Conservation (phyloP, 768 basidiomycete genomes). For the Lactarius indigo region DNA sequence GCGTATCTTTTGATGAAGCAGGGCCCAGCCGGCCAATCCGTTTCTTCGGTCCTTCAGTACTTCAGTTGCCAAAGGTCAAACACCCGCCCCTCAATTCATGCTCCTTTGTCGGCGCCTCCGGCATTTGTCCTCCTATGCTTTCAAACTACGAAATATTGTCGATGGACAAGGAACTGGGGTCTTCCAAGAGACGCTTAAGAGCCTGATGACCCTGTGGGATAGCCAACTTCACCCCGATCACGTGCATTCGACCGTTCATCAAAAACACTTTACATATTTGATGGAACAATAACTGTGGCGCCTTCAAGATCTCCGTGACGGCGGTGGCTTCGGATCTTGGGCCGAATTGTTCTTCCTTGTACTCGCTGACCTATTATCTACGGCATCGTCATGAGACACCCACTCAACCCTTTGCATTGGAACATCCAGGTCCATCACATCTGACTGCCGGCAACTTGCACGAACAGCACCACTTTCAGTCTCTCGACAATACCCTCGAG, state of each 20-base stretch:
- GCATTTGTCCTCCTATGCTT: neutral
- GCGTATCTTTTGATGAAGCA: too few relatives aligned
- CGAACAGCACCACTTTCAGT: too few relatives aligned
- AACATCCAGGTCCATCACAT: neutral
- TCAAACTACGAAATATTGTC: neutral
- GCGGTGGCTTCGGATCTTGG: neutral
- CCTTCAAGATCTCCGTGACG: neutral
- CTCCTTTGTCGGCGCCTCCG: neutral
- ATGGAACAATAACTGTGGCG: neutral
- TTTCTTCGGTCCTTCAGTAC: neutral
- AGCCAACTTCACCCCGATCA: neutral
- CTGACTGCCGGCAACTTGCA: neutral
- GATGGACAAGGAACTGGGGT: neutral
- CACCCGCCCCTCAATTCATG: neutral
- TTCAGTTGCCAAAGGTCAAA: too few relatives aligned
- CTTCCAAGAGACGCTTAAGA: neutral
- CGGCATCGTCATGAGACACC: neutral
- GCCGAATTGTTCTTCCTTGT: neutral
- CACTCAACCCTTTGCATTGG: neutral
- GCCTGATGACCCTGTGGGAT: neutral
- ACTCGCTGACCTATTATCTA: fast-evolving
- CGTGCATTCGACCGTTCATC: neutral
- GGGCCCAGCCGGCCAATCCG: too few relatives aligned
- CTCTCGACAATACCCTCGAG: too few relatives aligned
- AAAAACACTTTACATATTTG: neutral